Base-by-base conservation (phyloP, 2,329 filamentous ascomycete genomes). In the Ophiostoma populinum region DNA sequence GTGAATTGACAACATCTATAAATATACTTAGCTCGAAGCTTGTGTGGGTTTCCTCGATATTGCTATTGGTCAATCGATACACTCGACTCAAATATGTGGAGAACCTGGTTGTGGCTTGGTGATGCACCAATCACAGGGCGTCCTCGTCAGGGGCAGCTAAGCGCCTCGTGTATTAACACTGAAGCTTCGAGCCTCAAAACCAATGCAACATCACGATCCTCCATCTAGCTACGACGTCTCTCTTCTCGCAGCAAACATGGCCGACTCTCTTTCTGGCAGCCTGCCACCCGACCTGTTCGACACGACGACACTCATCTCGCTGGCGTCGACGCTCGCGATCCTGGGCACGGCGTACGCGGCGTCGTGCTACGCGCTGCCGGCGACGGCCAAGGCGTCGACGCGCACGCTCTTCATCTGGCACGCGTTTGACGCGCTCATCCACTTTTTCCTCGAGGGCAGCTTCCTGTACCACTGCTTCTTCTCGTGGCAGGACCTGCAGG, bases 391-490 rank as follows among this genome's bases (percentile, higher is more conserved):
- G 34, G 64, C 66, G 37, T 81, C 82, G 43, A 65, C 67, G 38
- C 82, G 85, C 42, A 60, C 80, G 51, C 74, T 94, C 44, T 93
- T 93, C 65, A 70, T 92, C 57, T 94, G 87, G 87, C 86, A 94
- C 60, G 68, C 81, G 24, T 92, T 92, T 58, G 86, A 94, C 55
- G 82, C 82, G 21, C 67, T 94, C 28, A 87, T 86, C 49, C 90
- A 98, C 61, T 73, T 92, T 56, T 63, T 83, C 53, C 79, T 95
- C 52, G 87, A 95, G 59, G 86, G 83, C 36, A 78, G 74, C 49
- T 95, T 83, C 56, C 72, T 94, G 17, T 94, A 85, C 65, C 82
- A 92, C 59, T 92, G 82, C 62, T 92, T 95, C 67, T 87, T 85
- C 65, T 62, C 59, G 8, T 63, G 56, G 51, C 48, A 62, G 7